Conservation (phyloP, 75 land plant genomes). For the Adiantum capillusveneris region DNA sequence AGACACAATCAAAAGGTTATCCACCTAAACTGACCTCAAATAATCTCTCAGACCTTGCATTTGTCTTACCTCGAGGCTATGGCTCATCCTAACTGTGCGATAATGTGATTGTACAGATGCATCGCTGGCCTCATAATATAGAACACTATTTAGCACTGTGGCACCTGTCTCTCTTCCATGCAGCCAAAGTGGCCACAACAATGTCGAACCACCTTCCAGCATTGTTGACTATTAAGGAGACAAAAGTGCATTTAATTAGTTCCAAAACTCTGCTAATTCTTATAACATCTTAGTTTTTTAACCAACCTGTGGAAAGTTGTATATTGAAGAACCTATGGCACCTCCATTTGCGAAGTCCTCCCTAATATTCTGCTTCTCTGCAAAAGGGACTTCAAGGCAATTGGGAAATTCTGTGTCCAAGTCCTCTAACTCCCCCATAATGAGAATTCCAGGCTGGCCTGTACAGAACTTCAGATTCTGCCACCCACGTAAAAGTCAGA, state of each 20-base stretch:
- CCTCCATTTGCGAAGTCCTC: neutral
- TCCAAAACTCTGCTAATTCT: too few relatives aligned
- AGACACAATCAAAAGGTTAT: too few relatives aligned
- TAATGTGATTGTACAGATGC: conserved; percentile 46
- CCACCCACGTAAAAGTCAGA: too few relatives aligned
- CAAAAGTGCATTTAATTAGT: neutral
- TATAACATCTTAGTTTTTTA: too few relatives aligned
- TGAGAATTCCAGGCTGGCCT: conserved; percentile 58
- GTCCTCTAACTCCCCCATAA: conserved; percentile 42
- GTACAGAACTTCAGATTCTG: conserved; percentile 81
- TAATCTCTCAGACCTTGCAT: too few relatives aligned
- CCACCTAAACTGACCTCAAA: too few relatives aligned
- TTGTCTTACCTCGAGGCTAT: conserved; percentile 8
- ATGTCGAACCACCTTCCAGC: conserved; percentile 53
- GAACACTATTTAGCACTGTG: conserved; percentile 39
- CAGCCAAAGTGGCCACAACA: conserved; percentile 92
- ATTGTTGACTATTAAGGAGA: conserved; percentile 31
- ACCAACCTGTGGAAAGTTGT: neutral
- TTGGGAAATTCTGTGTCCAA: conserved; percentile 63
- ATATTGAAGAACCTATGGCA: neutral
- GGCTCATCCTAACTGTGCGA: conserved; percentile 67
- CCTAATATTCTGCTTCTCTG: neutral
- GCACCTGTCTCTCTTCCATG: conserved; percentile 65
- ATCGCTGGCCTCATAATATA: conserved; percentile 73
- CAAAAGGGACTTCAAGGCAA: conserved; percentile 45